Percentiles rank a stretch among this genome's conserved stretches.
Evolutionary conservation across 2,329 filamentous ascomycete species (phyloP).

Genomic region (Paramyrothecium sp.): DNA sequence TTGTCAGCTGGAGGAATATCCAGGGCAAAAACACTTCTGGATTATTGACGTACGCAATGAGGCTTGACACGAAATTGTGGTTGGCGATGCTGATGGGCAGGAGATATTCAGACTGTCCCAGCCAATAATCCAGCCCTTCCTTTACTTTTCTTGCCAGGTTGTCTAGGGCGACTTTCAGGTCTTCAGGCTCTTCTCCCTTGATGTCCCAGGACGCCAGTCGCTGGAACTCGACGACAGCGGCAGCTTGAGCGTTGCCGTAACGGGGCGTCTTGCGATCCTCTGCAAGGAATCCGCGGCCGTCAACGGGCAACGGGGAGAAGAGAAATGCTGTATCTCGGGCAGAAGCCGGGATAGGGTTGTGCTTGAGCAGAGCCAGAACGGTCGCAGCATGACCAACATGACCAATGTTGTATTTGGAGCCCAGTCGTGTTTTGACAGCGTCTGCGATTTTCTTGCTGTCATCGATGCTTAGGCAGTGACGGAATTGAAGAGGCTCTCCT

Average conservation of each 20-base stretch:
- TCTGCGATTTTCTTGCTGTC: slow-evolving; percentile 1
- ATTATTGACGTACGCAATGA: not conserved
- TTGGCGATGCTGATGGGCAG: slow-evolving; percentile 1
- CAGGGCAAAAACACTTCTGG: not conserved
- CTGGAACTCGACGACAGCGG: slow-evolving; percentile 2
- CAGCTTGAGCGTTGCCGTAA: slow-evolving; percentile 2
- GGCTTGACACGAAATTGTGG: slow-evolving; percentile 1
- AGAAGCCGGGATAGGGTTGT: slow-evolving; percentile 1
- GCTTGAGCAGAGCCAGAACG: not conserved
- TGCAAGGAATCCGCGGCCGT: slow-evolving; percentile 1
- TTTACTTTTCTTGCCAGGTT: not conserved
- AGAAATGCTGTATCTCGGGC: not conserved
- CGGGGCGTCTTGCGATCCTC: not conserved
- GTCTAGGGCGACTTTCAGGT: not conserved
- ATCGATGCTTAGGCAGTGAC: not conserved
- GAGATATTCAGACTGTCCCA: not conserved
- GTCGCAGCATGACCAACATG: slow-evolving; percentile 3
- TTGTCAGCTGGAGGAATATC: not conserved
- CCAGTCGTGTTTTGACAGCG: not conserved
- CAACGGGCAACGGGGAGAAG: slow-evolving; percentile 2
- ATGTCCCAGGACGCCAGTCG: not conserved
- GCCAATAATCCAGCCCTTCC: slow-evolving; percentile 2
- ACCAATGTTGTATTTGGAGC: slow-evolving; percentile 2
- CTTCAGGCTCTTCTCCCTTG: not conserved
- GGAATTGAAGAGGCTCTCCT: not conserved